Evolutionary conservation across 1,139 yeast species (phyloP).

Genomic region (Suhomyces kunorum): DNA sequence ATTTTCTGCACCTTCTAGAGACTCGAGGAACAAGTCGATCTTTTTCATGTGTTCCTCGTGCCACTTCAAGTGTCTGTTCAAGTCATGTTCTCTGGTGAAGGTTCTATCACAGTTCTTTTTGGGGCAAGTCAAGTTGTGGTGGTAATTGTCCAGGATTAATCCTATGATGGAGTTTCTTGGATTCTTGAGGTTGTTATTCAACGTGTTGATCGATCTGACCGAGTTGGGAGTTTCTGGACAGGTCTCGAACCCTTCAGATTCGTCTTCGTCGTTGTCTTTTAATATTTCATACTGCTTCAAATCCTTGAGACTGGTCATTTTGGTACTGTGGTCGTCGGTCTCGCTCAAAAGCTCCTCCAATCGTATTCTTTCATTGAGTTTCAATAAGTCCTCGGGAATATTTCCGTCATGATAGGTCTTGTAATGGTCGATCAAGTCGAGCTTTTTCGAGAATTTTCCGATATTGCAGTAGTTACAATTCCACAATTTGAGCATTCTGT

Average conservation of each 20-base stretch:
- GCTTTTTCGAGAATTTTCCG: constrained; percentile 38
- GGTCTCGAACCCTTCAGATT: constrained; percentile 11
- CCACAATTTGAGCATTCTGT: constrained; percentile 57
- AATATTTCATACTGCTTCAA: constrained; percentile 7
- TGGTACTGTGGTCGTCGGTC: constrained; percentile 12
- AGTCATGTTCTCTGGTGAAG: constrained; percentile 50
- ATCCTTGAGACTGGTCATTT: constrained; percentile 7
- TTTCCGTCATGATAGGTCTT: constrained; percentile 44
- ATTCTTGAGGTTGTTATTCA: constrained; percentile 21
- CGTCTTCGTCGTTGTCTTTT: constrained; percentile 10
- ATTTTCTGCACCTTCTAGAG: constrained; percentile 22
- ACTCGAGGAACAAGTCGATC: constrained; percentile 35
- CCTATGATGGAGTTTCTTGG: constrained; percentile 34
- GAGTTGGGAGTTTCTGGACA: constrained; percentile 23
- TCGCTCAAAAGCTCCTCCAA: constrained; percentile 25
- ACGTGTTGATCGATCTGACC: constrained; percentile 23
- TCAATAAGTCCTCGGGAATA: constrained; percentile 36
- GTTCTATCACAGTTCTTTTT: constrained; percentile 47
- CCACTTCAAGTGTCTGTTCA: constrained; percentile 56
- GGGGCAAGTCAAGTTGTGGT: constrained; percentile 45
- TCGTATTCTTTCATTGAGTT: constrained; percentile 26
- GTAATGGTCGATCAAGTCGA: constrained; percentile 45
- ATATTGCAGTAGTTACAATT: constrained; percentile 54
- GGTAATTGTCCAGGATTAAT: constrained; percentile 38
- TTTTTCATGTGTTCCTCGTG: constrained; percentile 44